Base-by-base conservation (phyloP, 1,284 basidiomycete genomes). In the Ceratobasidium sp. region DNA sequence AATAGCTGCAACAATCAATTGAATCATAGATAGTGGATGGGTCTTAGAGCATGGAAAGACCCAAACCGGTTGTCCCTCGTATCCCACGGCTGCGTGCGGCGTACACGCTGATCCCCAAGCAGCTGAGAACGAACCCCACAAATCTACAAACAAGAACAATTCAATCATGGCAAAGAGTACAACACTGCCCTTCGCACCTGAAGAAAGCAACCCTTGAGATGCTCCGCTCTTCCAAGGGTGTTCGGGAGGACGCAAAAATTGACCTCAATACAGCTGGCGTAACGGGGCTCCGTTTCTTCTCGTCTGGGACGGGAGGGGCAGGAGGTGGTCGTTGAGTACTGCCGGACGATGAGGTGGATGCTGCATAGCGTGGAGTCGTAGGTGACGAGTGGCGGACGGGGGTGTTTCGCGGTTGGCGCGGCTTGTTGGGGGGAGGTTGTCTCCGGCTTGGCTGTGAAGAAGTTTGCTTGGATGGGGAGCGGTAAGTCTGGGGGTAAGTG, bases 161-260 rank as follows among this genome's bases (percentile, higher is more conserved):
- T 51, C 19, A 65, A 8, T 22, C 29, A 14, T 31, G 19, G 53
- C 8, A 14, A 62, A 53, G 29, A 13, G 39, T 22, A 54, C 29
- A 16, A 49, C 46, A 31, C 74, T n/a, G 19, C 72, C 48, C 37
- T 34, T 5, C 79, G 75, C 80, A 91, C 92, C 92, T 87, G 81
- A 94, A 94, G 84, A 94, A 94, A 56, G 92, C 92, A 59, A 92
- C 85, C 16, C 92, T 87, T 48, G 92, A 94, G 64, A 94, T 88
- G 0, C 90, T 89, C 43, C 92, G 87, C 81, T 94, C 92, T 80
- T 94, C 92, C 69, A 89, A 83, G 1, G 90, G 87, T 0, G 90
- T 89, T 13, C 92, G 86, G 31, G 92, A 93, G 11, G 92, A 93
- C 31, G 92, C 88, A 80, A 94, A 94, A 77, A 94, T 94, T 65